Evolutionary conservation across 345 rosid genomes (phyloP).

Genomic region (Leavenworthia alabamica): DNA sequence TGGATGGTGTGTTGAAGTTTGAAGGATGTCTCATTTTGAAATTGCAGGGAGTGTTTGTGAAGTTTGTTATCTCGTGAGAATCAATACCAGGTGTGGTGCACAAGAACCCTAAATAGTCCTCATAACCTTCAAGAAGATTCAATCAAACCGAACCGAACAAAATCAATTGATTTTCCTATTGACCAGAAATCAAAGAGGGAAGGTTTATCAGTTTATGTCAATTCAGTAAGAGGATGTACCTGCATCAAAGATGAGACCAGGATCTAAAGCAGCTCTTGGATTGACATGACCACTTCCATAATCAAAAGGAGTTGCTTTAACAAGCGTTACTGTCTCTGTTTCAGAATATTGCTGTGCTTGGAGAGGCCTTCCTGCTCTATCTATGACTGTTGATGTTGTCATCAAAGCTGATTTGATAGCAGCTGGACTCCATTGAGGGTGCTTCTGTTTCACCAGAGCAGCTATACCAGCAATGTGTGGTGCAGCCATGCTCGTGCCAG

Average conservation of each 20-base stretch:
- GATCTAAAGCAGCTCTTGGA: slow-evolving; percentile 94
- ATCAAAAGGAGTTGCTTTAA: slow-evolving; percentile 85
- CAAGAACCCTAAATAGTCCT: slow-evolving; percentile 86
- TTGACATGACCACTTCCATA: slow-evolving; percentile 95
- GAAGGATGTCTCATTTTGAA: slow-evolving; percentile 67
- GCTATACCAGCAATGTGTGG: slow-evolving; percentile 99
- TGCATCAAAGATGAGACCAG: slow-evolving; percentile 92
- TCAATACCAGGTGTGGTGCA: slow-evolving; percentile 92
- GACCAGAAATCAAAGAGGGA: background rate
- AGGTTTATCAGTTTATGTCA: background rate
- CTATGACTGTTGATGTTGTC: slow-evolving; percentile 81
- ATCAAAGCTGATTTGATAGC: slow-evolving; percentile 92
- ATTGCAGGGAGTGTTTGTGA: slow-evolving; percentile 72
- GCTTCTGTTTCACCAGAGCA: slow-evolving; percentile 94
- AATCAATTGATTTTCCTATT: background rate
- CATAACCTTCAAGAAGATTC: slow-evolving; percentile 47
- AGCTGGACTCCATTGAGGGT: slow-evolving; percentile 96
- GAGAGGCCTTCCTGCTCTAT: slow-evolving; percentile 88
- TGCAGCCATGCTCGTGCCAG: slow-evolving; percentile 99
- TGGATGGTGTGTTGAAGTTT: slow-evolving; percentile 86
- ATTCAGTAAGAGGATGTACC: slow-evolving; percentile 36
- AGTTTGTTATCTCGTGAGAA: slow-evolving; percentile 65
- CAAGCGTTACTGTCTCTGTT: slow-evolving; percentile 67
- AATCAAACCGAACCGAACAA: background rate
- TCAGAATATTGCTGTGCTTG: slow-evolving; percentile 90